A percentile compares a stretch with the other conserved stretches of the same genome.
Evolutionary conservation across 2,329 filamentous ascomycete genomes (phyloP).

Genomic region (Lachnellula arida): DNA sequence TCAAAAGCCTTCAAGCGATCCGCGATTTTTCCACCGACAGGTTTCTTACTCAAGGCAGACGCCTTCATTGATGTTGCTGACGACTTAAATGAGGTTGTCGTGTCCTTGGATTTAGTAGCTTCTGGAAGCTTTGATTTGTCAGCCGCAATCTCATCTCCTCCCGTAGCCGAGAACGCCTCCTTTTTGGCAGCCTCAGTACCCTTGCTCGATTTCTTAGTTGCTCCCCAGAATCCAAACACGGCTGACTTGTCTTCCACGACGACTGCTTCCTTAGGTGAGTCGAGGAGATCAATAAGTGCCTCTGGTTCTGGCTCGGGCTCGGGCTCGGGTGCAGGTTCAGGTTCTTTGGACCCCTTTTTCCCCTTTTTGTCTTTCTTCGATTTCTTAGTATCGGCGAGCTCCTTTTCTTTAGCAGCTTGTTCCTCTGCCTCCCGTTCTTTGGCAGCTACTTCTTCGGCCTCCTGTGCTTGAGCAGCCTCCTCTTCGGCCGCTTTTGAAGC

Average conservation of each 20-base stretch:
- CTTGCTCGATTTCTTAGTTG: conserved; percentile 39
- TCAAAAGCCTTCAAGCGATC: conserved; percentile 56
- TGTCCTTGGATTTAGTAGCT: conserved; percentile 40
- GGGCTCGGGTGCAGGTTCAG: conserved; percentile 19
- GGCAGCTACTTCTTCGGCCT: conserved; percentile 36
- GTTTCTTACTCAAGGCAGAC: conserved; percentile 40
- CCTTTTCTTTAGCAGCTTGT: conserved; percentile 33
- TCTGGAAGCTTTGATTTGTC: conserved; percentile 46
- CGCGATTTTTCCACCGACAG: conserved; percentile 48
- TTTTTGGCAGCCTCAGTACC: conserved; percentile 33
- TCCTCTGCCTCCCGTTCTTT: conserved; percentile 36
- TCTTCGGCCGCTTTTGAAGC: conserved; percentile 33
- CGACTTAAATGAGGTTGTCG: conserved; percentile 36
- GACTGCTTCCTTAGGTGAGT: conserved; percentile 35
- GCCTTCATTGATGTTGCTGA: conserved; percentile 39
- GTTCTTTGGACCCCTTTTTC: conserved; percentile 22
- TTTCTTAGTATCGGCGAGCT: conserved; percentile 32
- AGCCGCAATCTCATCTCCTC: conserved; percentile 44
- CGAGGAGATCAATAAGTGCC: conserved; percentile 23
- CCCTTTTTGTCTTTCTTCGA: conserved; percentile 36
- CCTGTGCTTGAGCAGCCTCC: conserved; percentile 33
- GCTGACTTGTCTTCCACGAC: conserved; percentile 25
- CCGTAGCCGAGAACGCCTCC: conserved; percentile 34
- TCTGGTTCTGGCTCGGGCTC: conserved; percentile 20
- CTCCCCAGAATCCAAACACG: conserved; percentile 55